phyloP scores from a whole-genome alignment of 805 yeast genomes.

The Scheffersomyces amazonensis region DNA sequence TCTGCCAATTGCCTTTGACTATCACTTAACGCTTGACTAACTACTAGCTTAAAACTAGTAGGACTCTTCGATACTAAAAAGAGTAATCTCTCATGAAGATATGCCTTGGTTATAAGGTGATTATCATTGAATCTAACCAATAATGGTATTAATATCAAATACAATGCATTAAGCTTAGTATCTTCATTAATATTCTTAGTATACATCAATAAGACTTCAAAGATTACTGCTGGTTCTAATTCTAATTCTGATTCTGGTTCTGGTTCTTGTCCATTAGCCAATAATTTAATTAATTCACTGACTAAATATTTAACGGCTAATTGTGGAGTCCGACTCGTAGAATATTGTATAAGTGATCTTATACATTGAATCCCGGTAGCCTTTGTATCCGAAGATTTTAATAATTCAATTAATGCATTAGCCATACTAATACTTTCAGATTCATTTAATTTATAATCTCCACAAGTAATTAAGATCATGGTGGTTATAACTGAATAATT shows the following conservation, averaged over 20 bases:
- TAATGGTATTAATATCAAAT: conserved; percentile 33
- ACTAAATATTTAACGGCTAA: conserved; percentile 44
- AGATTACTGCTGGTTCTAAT: conserved; percentile 27
- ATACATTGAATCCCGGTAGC: conserved; percentile 52
- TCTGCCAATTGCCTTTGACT: conserved; percentile 44
- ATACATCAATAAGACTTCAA: conserved; percentile 51
- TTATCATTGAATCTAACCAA: conserved; percentile 27
- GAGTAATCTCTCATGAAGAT: conserved; percentile 46
- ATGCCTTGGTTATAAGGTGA: conserved; percentile 21
- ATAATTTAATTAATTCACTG: conserved; percentile 38
- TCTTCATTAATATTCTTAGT: conserved; percentile 28
- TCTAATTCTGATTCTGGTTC: conserved; percentile 17
- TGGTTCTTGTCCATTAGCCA: conserved; percentile 9
- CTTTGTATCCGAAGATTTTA: conserved; percentile 18
- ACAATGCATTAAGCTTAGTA: conserved; percentile 24
- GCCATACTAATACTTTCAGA: conserved; percentile 20
- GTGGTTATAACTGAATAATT: conserved; percentile 30
- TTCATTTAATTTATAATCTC: conserved; percentile 24
- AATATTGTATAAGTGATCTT: conserved; percentile 48
- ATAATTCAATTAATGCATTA: conserved; percentile 20
- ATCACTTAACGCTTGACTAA: conserved; percentile 33
- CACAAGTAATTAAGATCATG: conserved; percentile 33
- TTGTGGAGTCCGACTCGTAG: conserved; percentile 19
- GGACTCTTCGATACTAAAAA: conserved; percentile 45
- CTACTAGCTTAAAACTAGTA: conserved; percentile 46